phyloP scores from a whole-genome alignment of 306 rosid genomes.

The Geum urbanum region DNA sequence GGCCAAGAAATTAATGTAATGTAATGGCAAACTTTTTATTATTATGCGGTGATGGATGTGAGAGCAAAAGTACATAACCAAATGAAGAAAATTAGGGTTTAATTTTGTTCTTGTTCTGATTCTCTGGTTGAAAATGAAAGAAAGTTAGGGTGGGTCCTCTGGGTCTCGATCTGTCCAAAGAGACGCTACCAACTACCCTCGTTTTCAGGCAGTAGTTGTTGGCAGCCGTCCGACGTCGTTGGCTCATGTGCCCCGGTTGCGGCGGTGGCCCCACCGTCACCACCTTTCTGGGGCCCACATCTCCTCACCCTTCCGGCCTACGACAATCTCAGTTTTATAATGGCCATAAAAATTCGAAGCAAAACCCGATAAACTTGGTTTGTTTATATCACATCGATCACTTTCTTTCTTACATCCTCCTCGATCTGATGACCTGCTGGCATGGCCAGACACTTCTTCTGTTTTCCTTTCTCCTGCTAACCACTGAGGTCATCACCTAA shows the following conservation, averaged over 20 bases:
- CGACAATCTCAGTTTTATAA: neutral
- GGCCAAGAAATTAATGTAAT: neutral
- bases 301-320: neutral
- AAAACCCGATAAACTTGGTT: neutral
- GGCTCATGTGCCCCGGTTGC: slow-evolving; percentile 71
- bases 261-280: slow-evolving; percentile 49
- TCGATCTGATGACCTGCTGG: neutral
- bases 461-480: neutral
- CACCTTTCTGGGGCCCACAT: slow-evolving; percentile 36
- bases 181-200: slow-evolving; percentile 51
- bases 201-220: slow-evolving; percentile 52
- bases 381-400: neutral
- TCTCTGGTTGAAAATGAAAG: neutral
- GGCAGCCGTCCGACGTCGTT: slow-evolving; percentile 69
- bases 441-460: neutral
- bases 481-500: neutral
- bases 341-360: neutral
- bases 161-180: too few relatives aligned
- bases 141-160: too few relatives aligned
- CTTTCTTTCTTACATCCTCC: neutral
- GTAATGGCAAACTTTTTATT: too few relatives aligned
- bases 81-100: neutral
- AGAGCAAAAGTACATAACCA: neutral
- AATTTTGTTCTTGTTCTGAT: neutral
- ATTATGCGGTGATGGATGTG: neutral